These are phyloP conservation scores for Poronia punctata DNA, from an alignment of 495 filamentous ascomycete genomes.

Conservation along the genomic window DNA sequence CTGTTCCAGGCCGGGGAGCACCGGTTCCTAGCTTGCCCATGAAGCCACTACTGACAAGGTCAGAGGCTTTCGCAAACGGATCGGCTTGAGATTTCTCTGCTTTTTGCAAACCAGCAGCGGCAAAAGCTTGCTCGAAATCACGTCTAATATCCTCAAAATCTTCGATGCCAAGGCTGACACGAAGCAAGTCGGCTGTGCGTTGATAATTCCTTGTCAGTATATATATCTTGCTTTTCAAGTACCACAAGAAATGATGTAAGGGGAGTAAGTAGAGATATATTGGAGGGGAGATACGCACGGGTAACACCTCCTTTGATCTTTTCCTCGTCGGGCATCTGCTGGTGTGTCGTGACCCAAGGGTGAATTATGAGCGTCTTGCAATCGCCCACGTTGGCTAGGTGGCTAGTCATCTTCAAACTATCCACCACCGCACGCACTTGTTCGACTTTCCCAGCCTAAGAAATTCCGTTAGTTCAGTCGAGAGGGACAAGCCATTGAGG, in stretches of 20 bases:
- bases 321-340: conserved; percentile 37
- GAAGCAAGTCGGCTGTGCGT: conserved; percentile 27
- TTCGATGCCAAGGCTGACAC: conserved; percentile 34
- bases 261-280: neutral
- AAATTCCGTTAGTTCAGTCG: conserved; percentile 10
- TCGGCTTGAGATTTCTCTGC: conserved; percentile 20
- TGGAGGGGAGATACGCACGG: conserved; percentile 19
- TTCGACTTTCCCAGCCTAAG: conserved; percentile 29
- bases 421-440: conserved; percentile 36
- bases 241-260: conserved; percentile 5
- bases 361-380: conserved; percentile 39
- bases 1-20: conserved; percentile 23
- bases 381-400: conserved; percentile 37
- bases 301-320: conserved; percentile 38
- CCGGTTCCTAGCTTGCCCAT: conserved; percentile 27
- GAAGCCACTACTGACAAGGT: conserved; percentile 24
- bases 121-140: conserved; percentile 38
- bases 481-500: neutral
- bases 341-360: conserved; percentile 37
- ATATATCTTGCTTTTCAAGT: neutral
- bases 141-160: conserved; percentile 34
- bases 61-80: conserved; percentile 22
- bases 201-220: neutral
- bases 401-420: conserved; percentile 34
- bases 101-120: conserved; percentile 25